These are phyloP conservation scores for Paraurostyla sp. DNA, from an alignment of 73 alveolate species.

Conservation along the genomic window DNA sequence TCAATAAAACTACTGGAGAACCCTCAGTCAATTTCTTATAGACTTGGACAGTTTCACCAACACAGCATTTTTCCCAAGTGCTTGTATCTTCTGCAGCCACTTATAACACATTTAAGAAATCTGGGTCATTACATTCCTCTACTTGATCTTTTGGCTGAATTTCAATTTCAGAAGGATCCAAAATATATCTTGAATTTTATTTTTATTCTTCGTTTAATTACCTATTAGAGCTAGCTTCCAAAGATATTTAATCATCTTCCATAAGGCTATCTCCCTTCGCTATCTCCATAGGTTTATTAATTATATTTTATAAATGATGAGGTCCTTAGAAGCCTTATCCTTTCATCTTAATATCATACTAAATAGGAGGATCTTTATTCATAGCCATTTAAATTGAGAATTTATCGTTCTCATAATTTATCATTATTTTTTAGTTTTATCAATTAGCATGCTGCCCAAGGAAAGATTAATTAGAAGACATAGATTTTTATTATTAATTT, in stretches of 20 bases:
- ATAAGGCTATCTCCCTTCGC: background rate
- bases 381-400: background rate
- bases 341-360: background rate
- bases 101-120: constrained; percentile 57
- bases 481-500: too few relatives aligned
- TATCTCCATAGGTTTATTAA: background rate
- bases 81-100: constrained; percentile 49
- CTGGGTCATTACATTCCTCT: constrained; percentile 27
- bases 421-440: too few relatives aligned
- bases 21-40: constrained; percentile 64
- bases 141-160: too few relatives aligned
- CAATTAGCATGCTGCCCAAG: too few relatives aligned
- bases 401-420: background rate
- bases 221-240: too few relatives aligned
- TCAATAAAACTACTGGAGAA: constrained; percentile 64
- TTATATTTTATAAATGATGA: background rate
- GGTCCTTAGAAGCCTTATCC: background rate
- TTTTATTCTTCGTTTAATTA: too few relatives aligned
- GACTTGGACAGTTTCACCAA: constrained; percentile 15
- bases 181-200: too few relatives aligned
- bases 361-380: background rate
- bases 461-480: too few relatives aligned
- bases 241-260: background rate
- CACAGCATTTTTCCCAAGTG: constrained; percentile 48
- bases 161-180: too few relatives aligned